These are phyloP conservation scores for Botryotinia narcissicola DNA, from an alignment of 2,329 filamentous ascomycete species.

Conservation along the genomic window DNA sequence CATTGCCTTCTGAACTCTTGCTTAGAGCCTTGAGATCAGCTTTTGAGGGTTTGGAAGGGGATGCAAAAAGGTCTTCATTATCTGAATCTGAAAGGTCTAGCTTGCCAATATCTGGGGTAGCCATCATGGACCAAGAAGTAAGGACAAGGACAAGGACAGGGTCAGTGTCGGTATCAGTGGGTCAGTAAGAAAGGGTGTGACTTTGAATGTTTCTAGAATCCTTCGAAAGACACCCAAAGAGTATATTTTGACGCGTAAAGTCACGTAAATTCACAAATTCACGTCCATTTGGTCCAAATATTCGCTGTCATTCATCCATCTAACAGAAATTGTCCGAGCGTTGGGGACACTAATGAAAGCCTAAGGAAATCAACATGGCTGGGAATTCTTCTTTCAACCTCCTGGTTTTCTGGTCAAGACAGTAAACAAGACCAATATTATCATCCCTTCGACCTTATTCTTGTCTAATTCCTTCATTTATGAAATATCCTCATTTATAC, in stretches of 20 bases:
- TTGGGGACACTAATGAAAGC: constrained; percentile 6
- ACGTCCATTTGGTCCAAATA: background rate
- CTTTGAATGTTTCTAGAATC: constrained; percentile 2
- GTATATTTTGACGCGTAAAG: constrained; percentile 7
- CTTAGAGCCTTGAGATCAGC: constrained; percentile 25
- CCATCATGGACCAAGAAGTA: constrained; percentile 27
- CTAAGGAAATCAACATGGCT: constrained; percentile 20
- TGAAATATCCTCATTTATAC: constrained; percentile 14
- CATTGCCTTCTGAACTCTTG: constrained; percentile 32
- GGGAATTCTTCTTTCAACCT: constrained; percentile 16
- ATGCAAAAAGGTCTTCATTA: constrained; percentile 57
- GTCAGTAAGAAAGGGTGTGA: background rate
- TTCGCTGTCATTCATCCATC: background rate
- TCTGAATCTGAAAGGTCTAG: constrained; percentile 54
- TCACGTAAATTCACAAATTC: constrained; percentile 2
- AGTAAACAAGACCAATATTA: constrained; percentile 19
- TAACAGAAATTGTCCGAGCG: constrained; percentile 4
- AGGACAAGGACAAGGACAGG: background rate
- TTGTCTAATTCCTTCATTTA: constrained; percentile 18
- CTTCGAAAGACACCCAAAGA: background rate
- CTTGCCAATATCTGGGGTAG: constrained; percentile 50
- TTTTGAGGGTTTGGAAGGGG: constrained; percentile 46
- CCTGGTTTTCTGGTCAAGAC: constrained; percentile 12
- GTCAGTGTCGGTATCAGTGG: background rate
- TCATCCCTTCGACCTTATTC: constrained; percentile 1